Percentiles rank a stretch among this genome's conserved stretches.
These are phyloP conservation scores for Saccharomyces mikatae DNA, from an alignment of 805 yeast genomes.

Conservation along the genomic window DNA sequence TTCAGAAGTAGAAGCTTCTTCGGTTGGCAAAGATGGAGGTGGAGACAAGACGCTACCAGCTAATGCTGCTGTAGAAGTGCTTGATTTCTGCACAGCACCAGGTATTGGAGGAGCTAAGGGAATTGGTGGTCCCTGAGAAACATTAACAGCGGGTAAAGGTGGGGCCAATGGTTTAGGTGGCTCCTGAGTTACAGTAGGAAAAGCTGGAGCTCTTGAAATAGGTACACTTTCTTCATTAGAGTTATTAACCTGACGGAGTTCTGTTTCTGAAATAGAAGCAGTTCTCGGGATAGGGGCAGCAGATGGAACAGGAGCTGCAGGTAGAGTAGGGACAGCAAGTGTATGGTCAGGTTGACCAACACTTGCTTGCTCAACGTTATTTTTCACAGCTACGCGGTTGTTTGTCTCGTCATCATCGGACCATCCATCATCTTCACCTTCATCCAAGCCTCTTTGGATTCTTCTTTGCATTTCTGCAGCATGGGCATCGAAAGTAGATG, in stretches of 20 bases:
- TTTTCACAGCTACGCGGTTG: slow-evolving; percentile 25
- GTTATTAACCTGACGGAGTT: slow-evolving; percentile 23
- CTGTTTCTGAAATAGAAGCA: slow-evolving; percentile 13
- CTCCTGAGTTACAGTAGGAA: slow-evolving; percentile 14
- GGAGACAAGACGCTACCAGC: slow-evolving; percentile 3
- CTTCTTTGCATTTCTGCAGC: slow-evolving; percentile 65
- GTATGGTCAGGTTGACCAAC: not conserved
- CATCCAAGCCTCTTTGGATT: slow-evolving; percentile 48
- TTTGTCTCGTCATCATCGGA: slow-evolving; percentile 31
- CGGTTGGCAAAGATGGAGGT: slow-evolving; percentile 7
- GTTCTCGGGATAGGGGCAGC: slow-evolving; percentile 24
- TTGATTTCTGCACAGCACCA: not conserved
- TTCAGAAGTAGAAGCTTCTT: not conserved
- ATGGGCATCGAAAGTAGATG: slow-evolving; percentile 40
- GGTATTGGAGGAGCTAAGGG: slow-evolving; percentile 12
- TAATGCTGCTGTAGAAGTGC: not conserved
- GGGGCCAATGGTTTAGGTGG: slow-evolving; percentile 37
- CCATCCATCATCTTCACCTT: slow-evolving; percentile 31
- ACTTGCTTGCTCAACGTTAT: slow-evolving; percentile 20
- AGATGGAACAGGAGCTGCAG: slow-evolving; percentile 21
- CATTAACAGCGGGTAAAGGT: slow-evolving; percentile 30
- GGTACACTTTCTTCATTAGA: slow-evolving; percentile 19
- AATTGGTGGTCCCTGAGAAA: slow-evolving; percentile 1
- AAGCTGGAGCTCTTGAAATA: slow-evolving; percentile 17
- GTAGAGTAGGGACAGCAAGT: slow-evolving; percentile 8